Percentiles rank a stretch among this genome's conserved stretches.
These are phyloP conservation scores for Brassica napus DNA, from an alignment of 345 rosid species.

Conservation along the genomic window Da-Ae NC_063441.1:5349001-5349500, in stretches of 20 bases:
- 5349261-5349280: not conserved
- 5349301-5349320: constrained; percentile 60
- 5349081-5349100: not conserved
- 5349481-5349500: not conserved
- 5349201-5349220: not conserved
- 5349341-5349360: constrained; percentile 57
- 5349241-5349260: not conserved
- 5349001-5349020: constrained; percentile 77
- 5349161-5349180: constrained; percentile 98
- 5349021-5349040: constrained; percentile 85
- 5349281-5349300: constrained; percentile 49
- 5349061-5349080: constrained; percentile 58
- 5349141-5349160: constrained; percentile 43
- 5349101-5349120: constrained; percentile 18
- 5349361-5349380: constrained; percentile 78
- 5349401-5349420: constrained; percentile 54
- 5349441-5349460: constrained; percentile 69
- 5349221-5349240: not conserved
- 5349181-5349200: constrained; percentile 61
- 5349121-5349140: constrained; percentile 15
- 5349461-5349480: constrained; percentile 35
- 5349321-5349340: constrained; percentile 69
- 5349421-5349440: constrained; percentile 71
- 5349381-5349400: constrained; percentile 92
- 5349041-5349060: constrained; percentile 91